These are phyloP conservation scores for Paramecium sonneborni DNA, from an alignment of 73 alveolate genomes.

Conservation along the genomic window DNA sequence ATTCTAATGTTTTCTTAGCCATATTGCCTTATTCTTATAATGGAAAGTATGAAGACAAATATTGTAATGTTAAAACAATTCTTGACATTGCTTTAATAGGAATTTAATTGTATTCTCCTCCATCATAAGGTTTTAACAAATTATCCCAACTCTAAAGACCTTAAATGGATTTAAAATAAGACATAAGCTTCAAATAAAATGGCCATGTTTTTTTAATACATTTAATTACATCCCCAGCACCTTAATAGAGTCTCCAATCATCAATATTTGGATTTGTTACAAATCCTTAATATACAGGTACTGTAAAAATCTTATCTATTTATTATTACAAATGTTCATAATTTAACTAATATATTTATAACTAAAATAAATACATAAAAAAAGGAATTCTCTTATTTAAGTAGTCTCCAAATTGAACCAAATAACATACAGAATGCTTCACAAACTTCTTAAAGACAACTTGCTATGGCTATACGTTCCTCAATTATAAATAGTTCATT, in stretches of 20 bases:
- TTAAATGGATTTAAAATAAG: not conserved
- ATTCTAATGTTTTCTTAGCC: slow-evolving; percentile 35
- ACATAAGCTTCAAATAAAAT: not conserved
- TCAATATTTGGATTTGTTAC: not conserved
- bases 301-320: not conserved
- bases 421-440: slow-evolving; percentile 66
- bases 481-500: slow-evolving; percentile 69
- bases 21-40: not conserved
- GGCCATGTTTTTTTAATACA: not conserved
- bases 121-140: not conserved
- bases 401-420: slow-evolving; percentile 71
- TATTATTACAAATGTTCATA: not conserved
- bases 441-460: slow-evolving; percentile 68
- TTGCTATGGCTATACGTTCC: slow-evolving; percentile 69
- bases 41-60: not conserved
- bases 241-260: slow-evolving; percentile 44
- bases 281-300: not conserved
- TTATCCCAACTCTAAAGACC: slow-evolving; percentile 42
- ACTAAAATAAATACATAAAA: slow-evolving; percentile 9
- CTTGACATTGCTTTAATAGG: not conserved
- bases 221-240: not conserved
- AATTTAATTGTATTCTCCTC: slow-evolving; percentile 32
- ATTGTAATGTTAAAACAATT: not conserved
- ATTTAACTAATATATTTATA: not conserved
- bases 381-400: slow-evolving; percentile 56